phyloP scores from a whole-genome alignment of 2,329 filamentous ascomycete genomes.

The Diplodia sapinea region DNA sequence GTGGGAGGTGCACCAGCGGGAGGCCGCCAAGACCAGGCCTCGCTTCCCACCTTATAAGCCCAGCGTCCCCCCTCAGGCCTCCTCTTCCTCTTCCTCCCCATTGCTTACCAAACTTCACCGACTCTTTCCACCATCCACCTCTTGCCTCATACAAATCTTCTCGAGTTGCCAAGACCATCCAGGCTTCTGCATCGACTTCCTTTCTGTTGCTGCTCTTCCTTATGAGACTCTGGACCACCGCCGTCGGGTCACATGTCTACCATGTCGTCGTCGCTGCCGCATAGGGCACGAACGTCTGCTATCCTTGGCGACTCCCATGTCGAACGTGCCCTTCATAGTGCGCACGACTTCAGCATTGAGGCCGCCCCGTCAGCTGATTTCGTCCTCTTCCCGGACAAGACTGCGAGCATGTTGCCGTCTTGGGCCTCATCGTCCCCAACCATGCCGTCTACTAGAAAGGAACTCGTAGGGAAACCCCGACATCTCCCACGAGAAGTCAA shows the following conservation, averaged over 20 bases:
- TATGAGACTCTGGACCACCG: neutral
- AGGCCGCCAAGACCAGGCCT: conserved; percentile 28
- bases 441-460: neutral
- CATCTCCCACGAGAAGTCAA: no score
- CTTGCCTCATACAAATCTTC: neutral
- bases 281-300: neutral
- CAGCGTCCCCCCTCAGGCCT: conserved; percentile 10
- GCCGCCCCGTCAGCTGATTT: conserved; percentile 10
- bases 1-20: conserved; percentile 25
- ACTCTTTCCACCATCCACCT: neutral
- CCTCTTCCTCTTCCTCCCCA: conserved; percentile 13
- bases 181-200: neutral
- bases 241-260: conserved; percentile 8
- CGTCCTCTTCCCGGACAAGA: conserved; percentile 14
- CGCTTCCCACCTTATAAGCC: conserved; percentile 26
- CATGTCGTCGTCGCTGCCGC: neutral
- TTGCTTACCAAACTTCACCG: neutral
- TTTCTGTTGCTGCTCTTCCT: neutral
- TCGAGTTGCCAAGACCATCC: neutral
- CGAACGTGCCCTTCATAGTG: neutral
- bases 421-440: neutral
- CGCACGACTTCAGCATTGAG: neutral
- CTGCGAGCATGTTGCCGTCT: neutral
- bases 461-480: neutral
- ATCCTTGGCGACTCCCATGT: neutral